A percentile compares a stretch with the other conserved stretches of the same genome.
phyloP scores from a whole-genome alignment of 2,329 filamentous ascomycete species.

The Xylariaceae sp. region DNA sequence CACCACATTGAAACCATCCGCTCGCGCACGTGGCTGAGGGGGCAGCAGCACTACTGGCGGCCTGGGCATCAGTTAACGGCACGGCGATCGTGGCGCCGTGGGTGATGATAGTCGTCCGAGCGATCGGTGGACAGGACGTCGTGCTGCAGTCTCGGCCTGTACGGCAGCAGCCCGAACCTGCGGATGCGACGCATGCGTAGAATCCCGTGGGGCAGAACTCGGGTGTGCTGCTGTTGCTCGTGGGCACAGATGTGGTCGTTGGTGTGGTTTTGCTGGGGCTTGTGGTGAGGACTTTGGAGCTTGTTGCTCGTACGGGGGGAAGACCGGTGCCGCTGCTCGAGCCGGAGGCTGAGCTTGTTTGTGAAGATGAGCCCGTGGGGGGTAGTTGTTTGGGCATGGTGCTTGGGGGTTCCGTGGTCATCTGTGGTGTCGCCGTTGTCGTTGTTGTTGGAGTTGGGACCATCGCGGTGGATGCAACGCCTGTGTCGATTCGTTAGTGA shows the following conservation, averaged over 20 bases:
- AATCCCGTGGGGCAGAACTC: constrained; percentile 77
- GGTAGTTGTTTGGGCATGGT: constrained; percentile 2
- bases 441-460: constrained; percentile 30
- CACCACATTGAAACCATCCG: constrained; percentile 71
- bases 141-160: constrained; percentile 80
- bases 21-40: constrained; percentile 53
- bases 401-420: not conserved
- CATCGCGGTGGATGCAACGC: constrained; percentile 33
- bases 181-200: constrained; percentile 81
- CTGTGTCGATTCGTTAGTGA: constrained; percentile 21
- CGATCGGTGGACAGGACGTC: constrained; percentile 64
- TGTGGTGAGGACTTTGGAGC: constrained; percentile 31
- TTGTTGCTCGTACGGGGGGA: constrained; percentile 29
- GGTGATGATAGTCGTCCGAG: constrained; percentile 56
- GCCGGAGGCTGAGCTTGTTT: constrained; percentile 17
- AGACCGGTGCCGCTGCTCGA: constrained; percentile 34
- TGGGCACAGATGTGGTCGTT: constrained; percentile 15
- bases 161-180: constrained; percentile 80
- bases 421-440: not conserved
- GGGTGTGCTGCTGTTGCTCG: constrained; percentile 20
- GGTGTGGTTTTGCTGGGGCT: constrained; percentile 11
- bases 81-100: constrained; percentile 67
- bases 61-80: constrained; percentile 44
- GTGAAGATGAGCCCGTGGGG: constrained; percentile 19
- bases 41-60: constrained; percentile 22